Evolutionary conservation across 352 stramenopile genomes (phyloP).

Genomic region (Pythium rishiriense): DNA sequence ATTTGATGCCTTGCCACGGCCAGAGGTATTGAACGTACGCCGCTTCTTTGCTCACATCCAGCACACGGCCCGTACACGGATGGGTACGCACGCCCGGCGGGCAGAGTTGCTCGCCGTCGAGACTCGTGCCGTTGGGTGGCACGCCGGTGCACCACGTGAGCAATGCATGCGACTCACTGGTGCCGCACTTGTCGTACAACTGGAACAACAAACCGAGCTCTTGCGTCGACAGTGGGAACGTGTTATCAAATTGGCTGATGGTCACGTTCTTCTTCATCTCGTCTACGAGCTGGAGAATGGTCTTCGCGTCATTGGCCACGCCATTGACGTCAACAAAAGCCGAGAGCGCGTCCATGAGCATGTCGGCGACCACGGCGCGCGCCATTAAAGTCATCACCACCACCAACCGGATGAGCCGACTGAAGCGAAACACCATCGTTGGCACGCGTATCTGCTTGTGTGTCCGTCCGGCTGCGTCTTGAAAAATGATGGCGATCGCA

Average conservation of each 20-base stretch:
- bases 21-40: conserved; percentile 43
- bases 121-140: conserved; percentile 17
- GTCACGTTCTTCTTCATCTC: conserved; percentile 12
- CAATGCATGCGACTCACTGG: conserved; percentile 43
- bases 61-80: conserved; percentile 59
- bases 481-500: not conserved
- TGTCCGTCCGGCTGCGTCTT: not conserved
- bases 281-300: conserved; percentile 18
- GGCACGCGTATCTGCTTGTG: not conserved
- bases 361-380: not conserved
- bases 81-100: conserved; percentile 53
- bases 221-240: conserved; percentile 45
- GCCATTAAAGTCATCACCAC: not conserved
- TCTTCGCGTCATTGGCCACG: conserved; percentile 10
- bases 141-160: conserved; percentile 62
- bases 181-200: conserved; percentile 50
- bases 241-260: conserved; percentile 37
- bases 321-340: conserved; percentile 25
- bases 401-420: not conserved
- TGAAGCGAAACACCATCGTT: not conserved
- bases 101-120: conserved; percentile 32
- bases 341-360: conserved; percentile 26
- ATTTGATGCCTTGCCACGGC: conserved; percentile 75
- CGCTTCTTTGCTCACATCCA: conserved; percentile 32
- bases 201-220: conserved; percentile 50